Conservation (phyloP, 352 stramenopile species). For the Globisporangium paddicum region DNA sequence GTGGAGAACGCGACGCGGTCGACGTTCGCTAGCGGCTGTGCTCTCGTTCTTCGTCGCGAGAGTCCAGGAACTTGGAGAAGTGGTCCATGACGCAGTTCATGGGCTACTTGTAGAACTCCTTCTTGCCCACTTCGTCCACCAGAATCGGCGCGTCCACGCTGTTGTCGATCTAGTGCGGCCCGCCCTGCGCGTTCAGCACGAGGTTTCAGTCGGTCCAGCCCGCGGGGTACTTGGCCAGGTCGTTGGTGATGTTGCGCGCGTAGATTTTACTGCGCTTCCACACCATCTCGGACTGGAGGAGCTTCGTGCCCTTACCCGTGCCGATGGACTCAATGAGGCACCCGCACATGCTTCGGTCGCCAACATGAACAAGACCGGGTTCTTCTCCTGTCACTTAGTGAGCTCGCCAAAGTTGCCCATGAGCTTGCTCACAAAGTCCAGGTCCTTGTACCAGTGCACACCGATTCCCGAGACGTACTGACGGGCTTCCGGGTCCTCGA, state of each 20-base stretch:
- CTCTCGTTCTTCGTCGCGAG: constrained; percentile 6
- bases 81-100: constrained; percentile 21
- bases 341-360: constrained; percentile 57
- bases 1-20: constrained; percentile 34
- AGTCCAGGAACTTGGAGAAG: constrained; percentile 30
- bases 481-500: constrained; percentile 29
- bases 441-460: constrained; percentile 75
- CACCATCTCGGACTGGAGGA: constrained; percentile 21
- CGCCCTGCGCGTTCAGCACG: constrained; percentile 37
- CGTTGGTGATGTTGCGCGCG: constrained; percentile 57
- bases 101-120: constrained; percentile 30
- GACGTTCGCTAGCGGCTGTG: constrained; percentile 13
- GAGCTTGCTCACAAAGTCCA: constrained; percentile 26
- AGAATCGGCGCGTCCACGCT: constrained; percentile 35
- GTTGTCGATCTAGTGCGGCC: constrained; percentile 51
- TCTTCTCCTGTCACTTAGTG: constrained; percentile 25
- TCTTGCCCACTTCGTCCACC: constrained; percentile 13
- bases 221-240: constrained; percentile 43
- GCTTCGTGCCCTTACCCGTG: constrained; percentile 26
- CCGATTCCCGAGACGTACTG: constrained; percentile 76
- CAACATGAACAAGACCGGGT: constrained; percentile 59
- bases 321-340: constrained; percentile 32
- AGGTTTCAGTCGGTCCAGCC: constrained; percentile 82
- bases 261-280: constrained; percentile 51
- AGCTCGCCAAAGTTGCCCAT: constrained; percentile 34